These are phyloP conservation scores for Galerina sulciceps DNA, from an alignment of 768 basidiomycete species.

Conservation along the genomic window DNA sequence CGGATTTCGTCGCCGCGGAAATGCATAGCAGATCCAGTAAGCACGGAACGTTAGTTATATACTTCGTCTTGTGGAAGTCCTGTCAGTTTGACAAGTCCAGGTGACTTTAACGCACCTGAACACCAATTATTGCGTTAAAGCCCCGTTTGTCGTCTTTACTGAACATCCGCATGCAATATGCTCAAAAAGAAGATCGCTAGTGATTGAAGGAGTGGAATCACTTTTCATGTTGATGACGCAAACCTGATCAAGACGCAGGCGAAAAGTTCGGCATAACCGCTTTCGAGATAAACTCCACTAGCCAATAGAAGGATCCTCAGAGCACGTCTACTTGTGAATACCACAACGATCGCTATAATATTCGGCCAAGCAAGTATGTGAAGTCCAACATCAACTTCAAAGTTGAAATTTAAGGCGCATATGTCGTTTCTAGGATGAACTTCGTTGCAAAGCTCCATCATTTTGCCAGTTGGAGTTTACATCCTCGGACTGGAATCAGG, in stretches of 20 bases:
- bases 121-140: slow-evolving; percentile 98
- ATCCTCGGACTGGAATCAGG: slow-evolving; percentile 88
- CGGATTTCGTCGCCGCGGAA: slow-evolving; percentile 95
- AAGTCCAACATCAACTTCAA: slow-evolving; percentile 95
- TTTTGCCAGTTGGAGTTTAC: slow-evolving; percentile 97
- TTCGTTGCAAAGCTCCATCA: slow-evolving; percentile 84
- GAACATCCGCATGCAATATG: slow-evolving; percentile 93
- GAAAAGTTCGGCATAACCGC: slow-evolving; percentile 93
- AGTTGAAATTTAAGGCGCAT: slow-evolving; percentile 86
- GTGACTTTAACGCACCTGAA: slow-evolving; percentile 61
- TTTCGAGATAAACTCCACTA: slow-evolving; percentile 93
- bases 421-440: slow-evolving; percentile 98
- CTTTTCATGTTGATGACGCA: slow-evolving; percentile 97
- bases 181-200: slow-evolving; percentile 99
- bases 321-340: too few species aligned
- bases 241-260: slow-evolving; percentile 98
- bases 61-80: too few species aligned
- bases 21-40: slow-evolving; percentile 95
- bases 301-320: slow-evolving; percentile 88
- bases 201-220: slow-evolving; percentile 94
- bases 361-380: too few species aligned
- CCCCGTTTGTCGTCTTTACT: slow-evolving; percentile 96
- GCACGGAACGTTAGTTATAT: too few species aligned
- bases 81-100: neutral
- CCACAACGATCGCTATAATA: too few species aligned